phyloP scores from a whole-genome alignment of 768 basidiomycete genomes.

The Macrolepiota albuminosa region DNA sequence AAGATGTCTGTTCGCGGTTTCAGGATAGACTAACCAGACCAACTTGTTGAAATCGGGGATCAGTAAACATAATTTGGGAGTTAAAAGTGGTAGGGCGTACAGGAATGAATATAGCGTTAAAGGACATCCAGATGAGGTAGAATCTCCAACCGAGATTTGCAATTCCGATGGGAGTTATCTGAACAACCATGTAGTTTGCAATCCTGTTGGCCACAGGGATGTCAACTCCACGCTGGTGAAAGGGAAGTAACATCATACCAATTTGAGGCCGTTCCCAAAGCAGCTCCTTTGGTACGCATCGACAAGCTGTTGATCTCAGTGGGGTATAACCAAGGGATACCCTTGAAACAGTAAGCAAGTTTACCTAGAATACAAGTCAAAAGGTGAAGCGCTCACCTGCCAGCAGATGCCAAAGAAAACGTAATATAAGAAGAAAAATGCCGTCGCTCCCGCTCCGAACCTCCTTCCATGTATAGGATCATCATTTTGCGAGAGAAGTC shows the following conservation, averaged over 20 bases:
- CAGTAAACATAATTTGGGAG: not conserved
- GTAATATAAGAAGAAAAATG: conserved; percentile 48
- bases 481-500: conserved; percentile 31
- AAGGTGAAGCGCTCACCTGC: conserved; percentile 30
- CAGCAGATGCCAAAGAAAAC: conserved; percentile 49
- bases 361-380: not conserved
- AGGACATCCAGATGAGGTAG: conserved; percentile 45
- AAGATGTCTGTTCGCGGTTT: conserved; percentile 44
- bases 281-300: conserved; percentile 48
- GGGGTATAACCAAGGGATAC: conserved; percentile 47
- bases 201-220: conserved; percentile 25
- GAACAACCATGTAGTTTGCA: conserved; percentile 47
- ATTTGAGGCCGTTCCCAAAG: conserved; percentile 43
- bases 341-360: conserved; percentile 20
- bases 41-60: conserved; percentile 21
- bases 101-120: conserved; percentile 45
- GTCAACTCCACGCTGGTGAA: not conserved
- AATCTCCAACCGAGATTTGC: conserved; percentile 43
- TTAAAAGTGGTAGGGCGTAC: conserved; percentile 21
- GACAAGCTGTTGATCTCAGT: conserved; percentile 47
- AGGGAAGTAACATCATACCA: conserved; percentile 25
- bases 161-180: conserved; percentile 44
- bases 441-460: conserved; percentile 40
- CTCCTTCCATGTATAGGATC: conserved; percentile 25
- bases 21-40: conserved; percentile 43